A percentile compares a stretch with the other conserved stretches of the same genome.
Evolutionary conservation across 75 land plant species (phyloP).

Genomic region (Larix kaempferi): DNA sequence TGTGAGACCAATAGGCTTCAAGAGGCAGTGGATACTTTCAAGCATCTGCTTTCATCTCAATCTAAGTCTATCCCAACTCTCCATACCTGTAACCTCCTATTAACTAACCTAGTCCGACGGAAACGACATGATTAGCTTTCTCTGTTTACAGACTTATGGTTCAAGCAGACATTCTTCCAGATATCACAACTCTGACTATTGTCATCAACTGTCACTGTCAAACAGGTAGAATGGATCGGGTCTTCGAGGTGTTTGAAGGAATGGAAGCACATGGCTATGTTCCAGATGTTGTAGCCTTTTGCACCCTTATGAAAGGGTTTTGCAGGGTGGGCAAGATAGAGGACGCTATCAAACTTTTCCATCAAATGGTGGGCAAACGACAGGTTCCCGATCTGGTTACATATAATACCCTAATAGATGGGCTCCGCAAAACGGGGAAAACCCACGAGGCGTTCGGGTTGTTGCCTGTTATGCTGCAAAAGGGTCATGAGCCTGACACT

Average conservation of each 20-base stretch:
- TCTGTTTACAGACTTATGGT: too few relatives aligned
- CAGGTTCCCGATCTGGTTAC: constrained; percentile 28
- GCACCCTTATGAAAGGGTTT: constrained; percentile 62
- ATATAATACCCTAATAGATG: constrained; percentile 42
- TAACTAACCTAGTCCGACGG: too few relatives aligned
- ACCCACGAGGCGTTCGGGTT: constrained; percentile 32
- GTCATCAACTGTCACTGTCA: too few relatives aligned
- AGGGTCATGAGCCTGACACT: constrained; percentile 26
- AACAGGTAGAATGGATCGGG: constrained; percentile 24
- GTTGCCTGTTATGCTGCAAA: constrained; percentile 31
- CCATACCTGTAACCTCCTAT: too few relatives aligned
- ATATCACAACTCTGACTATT: too few relatives aligned
- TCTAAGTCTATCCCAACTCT: too few relatives aligned
- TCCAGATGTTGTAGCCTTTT: constrained; percentile 65
- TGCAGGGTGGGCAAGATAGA: constrained; percentile 37
- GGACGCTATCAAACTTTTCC: constrained; percentile 32
- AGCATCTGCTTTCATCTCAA: too few relatives aligned
- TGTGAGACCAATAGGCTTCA: too few relatives aligned
- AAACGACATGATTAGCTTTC: too few relatives aligned
- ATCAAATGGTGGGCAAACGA: constrained; percentile 25
- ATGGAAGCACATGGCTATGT: constrained; percentile 43
- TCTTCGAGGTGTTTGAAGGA: constrained; percentile 31
- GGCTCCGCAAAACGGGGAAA: constrained; percentile 34
- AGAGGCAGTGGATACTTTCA: too few relatives aligned
- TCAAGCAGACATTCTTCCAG: too few relatives aligned